Evolutionary conservation across 192 early-diverging fungal species (phyloP).

Genomic region (Entomortierella chlamydospora): DNA sequence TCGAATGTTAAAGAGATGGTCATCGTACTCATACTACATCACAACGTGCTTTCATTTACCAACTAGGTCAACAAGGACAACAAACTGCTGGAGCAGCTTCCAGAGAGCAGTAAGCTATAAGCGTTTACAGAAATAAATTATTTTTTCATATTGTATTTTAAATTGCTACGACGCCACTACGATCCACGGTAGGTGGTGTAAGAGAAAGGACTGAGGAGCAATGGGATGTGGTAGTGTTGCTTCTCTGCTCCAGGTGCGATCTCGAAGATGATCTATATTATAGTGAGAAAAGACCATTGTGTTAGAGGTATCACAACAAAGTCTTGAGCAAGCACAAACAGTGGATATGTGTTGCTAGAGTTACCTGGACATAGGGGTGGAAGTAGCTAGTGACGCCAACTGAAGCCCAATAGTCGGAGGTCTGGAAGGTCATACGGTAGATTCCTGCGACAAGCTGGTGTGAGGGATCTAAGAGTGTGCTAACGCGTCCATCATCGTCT

Average conservation of each 20-base stretch:
- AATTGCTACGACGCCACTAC: constrained; percentile 47
- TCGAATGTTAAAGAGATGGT: background rate
- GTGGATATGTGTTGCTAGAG: background rate
- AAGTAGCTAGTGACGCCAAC: constrained; percentile 71
- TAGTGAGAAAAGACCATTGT: background rate
- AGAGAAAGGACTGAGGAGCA: constrained; percentile 85
- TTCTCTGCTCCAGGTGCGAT: constrained; percentile 69
- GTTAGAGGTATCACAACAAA: too few relatives aligned
- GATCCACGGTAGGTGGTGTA: constrained; percentile 93
- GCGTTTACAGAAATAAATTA: too few relatives aligned
- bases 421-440: constrained; percentile 85
- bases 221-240: constrained; percentile 91
- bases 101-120: too few relatives aligned
- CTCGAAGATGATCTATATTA: constrained; percentile 70
- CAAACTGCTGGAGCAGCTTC: too few relatives aligned
- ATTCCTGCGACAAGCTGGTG: constrained; percentile 73
- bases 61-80: constrained; percentile 1
- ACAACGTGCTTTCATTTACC: too few relatives aligned
- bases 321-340: too few relatives aligned
- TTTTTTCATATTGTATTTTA: background rate
- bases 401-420: constrained; percentile 75
- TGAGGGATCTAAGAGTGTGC: constrained; percentile 67
- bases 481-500: constrained; percentile 82
- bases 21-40: background rate
- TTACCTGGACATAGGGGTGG: constrained; percentile 85